Percentiles rank a stretch among this genome's conserved stretches.
phyloP scores from a whole-genome alignment of 768 basidiomycete species.

The Lyophyllum atratum region DNA sequence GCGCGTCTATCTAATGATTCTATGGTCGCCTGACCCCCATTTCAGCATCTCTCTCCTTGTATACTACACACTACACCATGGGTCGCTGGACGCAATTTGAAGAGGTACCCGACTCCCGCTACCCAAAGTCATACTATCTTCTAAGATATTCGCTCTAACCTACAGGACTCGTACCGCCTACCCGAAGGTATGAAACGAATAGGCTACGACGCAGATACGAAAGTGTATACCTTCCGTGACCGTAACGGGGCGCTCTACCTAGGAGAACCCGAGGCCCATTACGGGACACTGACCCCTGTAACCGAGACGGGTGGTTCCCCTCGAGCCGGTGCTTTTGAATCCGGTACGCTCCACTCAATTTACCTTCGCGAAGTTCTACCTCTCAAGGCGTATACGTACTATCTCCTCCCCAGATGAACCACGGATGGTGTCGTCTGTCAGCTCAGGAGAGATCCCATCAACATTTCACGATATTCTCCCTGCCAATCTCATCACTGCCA shows the following conservation, averaged over 20 bases:
- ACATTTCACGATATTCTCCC: constrained; percentile 56
- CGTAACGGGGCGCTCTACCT: constrained; percentile 43
- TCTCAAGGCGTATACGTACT: neutral
- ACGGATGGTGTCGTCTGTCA: constrained; percentile 3
- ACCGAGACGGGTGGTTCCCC: constrained; percentile 18
- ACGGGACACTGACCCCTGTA: constrained; percentile 45
- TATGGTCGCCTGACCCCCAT: too few species aligned
- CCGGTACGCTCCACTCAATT: constrained; percentile 18
- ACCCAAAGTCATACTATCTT: constrained; percentile 10
- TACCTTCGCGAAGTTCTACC: neutral
- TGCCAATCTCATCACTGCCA: constrained; percentile 42
- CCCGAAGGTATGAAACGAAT: constrained; percentile 51
- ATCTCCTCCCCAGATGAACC: constrained; percentile 2
- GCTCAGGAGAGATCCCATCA: constrained; percentile 16
- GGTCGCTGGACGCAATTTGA: constrained; percentile 32
- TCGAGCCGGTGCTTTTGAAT: constrained; percentile 26
- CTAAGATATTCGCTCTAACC: neutral
- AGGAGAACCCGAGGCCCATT: constrained; percentile 44
- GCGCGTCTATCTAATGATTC: too few species aligned
- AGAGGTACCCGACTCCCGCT: constrained; percentile 29
- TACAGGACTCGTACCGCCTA: constrained; percentile 39
- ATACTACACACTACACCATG: constrained; percentile 19
- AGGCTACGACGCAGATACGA: constrained; percentile 54
- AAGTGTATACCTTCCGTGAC: constrained; percentile 51
- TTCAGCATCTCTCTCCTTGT: neutral